Base-by-base conservation (phyloP, 177 flowering plant genomes). In the Telopea speciosissima region DNA sequence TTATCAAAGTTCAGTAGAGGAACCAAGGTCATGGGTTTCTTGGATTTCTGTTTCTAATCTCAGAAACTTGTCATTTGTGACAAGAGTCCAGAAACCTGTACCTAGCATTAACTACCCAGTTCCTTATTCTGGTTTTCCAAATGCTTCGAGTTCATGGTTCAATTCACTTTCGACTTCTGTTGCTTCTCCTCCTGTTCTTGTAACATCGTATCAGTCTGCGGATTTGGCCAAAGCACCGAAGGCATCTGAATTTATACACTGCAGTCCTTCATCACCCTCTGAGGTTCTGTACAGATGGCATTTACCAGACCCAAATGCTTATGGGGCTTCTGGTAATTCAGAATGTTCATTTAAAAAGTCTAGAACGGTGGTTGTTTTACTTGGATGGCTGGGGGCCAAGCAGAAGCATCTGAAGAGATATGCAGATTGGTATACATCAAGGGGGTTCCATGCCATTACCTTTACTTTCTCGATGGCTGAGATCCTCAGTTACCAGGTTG, bases 361-460 rank as follows among this genome's bases (percentile, higher is more conserved):
- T 52, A 81, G 77, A 78, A 93, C 95, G 0, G 96, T 93, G 26
- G 98, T 96, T 62, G 93, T 96, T 75, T 83, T 96, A 82, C 88
- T 96, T 17, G 99, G 99, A 69, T 96, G 98, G 99, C 79, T 96
- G 80, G 99, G 99, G 40, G 89, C 99, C 19, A 90, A 87, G 82
- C 98, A 96, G 84, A 93, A 88, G 74, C 99, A 96, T 85, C 80
- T 96, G 65, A 89, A 83, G 70, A 87, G 76, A 81, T 96, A 91
- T 84, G 98, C 98, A n/a, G 97, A 93, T 66, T 93, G 93, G 96
- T 93, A 96, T 70, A 89, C 98, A 31, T 88, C 97, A 9, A 93
- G 84, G 81, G 98, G 99, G 2, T 96, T 82, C 82, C 93, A 96
- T 85, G 98, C 63, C 23, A 89, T 96, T 73, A 96, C 98, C 42